Percentiles rank a stretch among this genome's conserved stretches.
These are phyloP conservation scores for Rehmannia glutinosa DNA, from an alignment of 257 asterid genomes.

Conservation along the genomic window DNA sequence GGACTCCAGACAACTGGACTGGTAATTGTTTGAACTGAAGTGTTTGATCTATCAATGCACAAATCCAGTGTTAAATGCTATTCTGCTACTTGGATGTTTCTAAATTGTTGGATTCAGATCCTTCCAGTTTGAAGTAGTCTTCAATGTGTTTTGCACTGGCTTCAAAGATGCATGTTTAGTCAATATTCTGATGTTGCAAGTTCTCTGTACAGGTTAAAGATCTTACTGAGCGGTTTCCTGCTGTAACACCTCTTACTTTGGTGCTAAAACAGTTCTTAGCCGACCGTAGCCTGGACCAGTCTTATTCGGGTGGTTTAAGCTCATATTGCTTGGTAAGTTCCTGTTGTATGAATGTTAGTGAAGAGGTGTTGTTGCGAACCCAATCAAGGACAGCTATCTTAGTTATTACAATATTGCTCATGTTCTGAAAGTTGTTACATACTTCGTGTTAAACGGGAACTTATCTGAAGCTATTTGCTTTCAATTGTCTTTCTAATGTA, in stretches of 20 bases:
- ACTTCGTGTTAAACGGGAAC: no score
- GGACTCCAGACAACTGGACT: conserved; percentile 97
- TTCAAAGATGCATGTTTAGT: conserved; percentile 10
- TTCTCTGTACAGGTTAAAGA: conserved; percentile 71
- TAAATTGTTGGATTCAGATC: neutral
- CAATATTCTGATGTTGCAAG: conserved; percentile 9
- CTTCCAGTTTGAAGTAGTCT: conserved; percentile 5
- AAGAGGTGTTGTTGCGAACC: neutral
- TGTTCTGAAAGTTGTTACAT: neutral
- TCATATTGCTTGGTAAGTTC: conserved; percentile 89
- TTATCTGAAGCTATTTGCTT: no score
- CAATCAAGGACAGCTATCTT: neutral
- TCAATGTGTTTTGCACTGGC: conserved; percentile 6
- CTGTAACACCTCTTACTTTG: conserved; percentile 85
- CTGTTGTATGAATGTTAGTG: neutral
- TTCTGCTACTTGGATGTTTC: conserved; percentile 7
- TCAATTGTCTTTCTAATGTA: no score
- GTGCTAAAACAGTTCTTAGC: conserved; percentile 97
- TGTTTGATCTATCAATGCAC: conserved; percentile 1
- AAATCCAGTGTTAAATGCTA: conserved; percentile 7
- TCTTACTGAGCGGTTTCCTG: conserved; percentile 89
- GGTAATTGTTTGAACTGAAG: conserved; percentile 44
- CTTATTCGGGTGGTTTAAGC: conserved; percentile 98
- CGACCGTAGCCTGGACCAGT: conserved; percentile 94
- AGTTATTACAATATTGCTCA: neutral